Conservation (phyloP, 495 filamentous ascomycete species). For the Talaromyces borbonicus region DNA sequence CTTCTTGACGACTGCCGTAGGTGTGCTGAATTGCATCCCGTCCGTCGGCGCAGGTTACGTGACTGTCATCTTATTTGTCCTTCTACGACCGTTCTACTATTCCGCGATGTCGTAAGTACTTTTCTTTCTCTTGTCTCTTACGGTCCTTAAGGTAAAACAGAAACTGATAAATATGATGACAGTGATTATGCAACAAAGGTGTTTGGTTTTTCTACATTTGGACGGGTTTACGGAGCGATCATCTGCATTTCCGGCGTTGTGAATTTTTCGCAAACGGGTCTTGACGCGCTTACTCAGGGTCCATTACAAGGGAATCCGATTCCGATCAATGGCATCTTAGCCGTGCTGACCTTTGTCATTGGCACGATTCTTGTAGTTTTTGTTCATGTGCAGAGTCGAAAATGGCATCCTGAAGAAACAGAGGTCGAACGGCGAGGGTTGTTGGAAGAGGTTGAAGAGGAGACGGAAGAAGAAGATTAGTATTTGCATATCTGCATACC, state of each 20-base stretch:
- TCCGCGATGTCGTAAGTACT: constrained; percentile 42
- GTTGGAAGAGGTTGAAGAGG: constrained; percentile 17
- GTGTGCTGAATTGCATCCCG: constrained; percentile 67
- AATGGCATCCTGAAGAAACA: constrained; percentile 9
- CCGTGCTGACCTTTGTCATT: constrained; percentile 50
- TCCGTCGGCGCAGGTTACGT: constrained; percentile 62
- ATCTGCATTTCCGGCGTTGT: constrained; percentile 80
- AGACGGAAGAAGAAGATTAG: constrained; percentile 17
- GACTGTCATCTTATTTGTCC: constrained; percentile 66
- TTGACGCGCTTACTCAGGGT: constrained; percentile 74
- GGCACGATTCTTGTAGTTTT: constrained; percentile 50
- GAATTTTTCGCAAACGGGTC: constrained; percentile 72
- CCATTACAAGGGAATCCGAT: constrained; percentile 62
- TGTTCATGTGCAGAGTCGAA: constrained; percentile 34
- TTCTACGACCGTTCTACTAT: constrained; percentile 41
- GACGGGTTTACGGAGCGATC: constrained; percentile 83
- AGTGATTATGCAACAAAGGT: constrained; percentile 89
- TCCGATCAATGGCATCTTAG: constrained; percentile 64
- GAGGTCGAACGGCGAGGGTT: constrained; percentile 25
- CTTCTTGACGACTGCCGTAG: constrained; percentile 61
- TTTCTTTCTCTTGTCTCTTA: background rate
- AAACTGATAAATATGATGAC: too few species aligned
- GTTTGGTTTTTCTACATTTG: constrained; percentile 89
- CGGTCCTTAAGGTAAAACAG: too few species aligned
- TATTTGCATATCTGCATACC: too few species aligned